Evolutionary conservation across 2,329 filamentous ascomycete genomes (phyloP), one percentile per base, ranked within the genome.

Genomic region (Macrophomina pseudophaseolina): DNA sequence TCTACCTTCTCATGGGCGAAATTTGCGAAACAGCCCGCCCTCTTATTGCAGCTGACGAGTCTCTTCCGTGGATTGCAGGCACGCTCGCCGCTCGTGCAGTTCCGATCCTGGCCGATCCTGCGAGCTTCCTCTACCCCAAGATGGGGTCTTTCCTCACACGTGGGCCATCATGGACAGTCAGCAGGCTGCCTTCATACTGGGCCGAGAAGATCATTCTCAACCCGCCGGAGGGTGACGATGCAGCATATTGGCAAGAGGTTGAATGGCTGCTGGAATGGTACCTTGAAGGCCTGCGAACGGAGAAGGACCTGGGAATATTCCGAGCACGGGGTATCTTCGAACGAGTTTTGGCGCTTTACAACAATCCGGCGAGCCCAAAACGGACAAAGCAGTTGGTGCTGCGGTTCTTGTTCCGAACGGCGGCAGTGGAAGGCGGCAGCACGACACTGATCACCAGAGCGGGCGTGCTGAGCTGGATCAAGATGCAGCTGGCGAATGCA

Each of bases 111-210:
- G 86, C 84, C 28, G 89, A 92, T 68, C 94, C 94, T 0, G 84
- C 93, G 16, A 92, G 97, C 74, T 87, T 87, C 68, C 86, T 97
- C 44, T 98, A 97, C 76, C 87, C 88, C 67, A 97, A 97, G 75
- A 82, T 95, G 78, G 97, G 97, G 80, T 83, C 85, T 5, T 97
- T 94, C 76, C 86, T 98, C 42, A 92, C 92, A 28, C 88, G 88
- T 62, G 87, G 88, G 0, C 94, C 94, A 0, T 78, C 84, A 30
- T 98, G 94, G 94, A 84, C 89, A 12, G 74, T 84, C 11, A 77
- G 78, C 33, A 85, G 85, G 53, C 76, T 89, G 5, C 82, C 86
- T 0, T 82, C 82, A 1, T 86, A 87, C 73, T 88, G 87, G 82
- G 80, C 89, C 18, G 87, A 91, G 67, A 89, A 88, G 74, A 87